Evolutionary conservation across 148 eudicot genomes (phyloP).

Genomic region (Camellia japonica): DNA sequence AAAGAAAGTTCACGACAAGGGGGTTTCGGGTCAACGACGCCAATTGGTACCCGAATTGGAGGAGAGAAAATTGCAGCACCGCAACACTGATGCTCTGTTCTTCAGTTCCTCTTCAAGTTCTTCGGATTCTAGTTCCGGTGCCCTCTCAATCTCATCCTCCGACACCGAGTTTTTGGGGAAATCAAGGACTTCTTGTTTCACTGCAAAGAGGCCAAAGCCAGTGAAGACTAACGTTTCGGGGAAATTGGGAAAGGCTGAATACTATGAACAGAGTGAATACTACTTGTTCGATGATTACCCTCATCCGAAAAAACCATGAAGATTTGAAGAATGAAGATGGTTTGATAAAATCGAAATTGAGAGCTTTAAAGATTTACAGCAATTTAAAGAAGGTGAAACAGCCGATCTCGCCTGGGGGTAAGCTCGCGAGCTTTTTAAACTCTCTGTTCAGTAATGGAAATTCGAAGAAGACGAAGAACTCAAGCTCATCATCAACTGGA

Average conservation of each 20-base stretch:
- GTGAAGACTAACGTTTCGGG: constrained; percentile 28
- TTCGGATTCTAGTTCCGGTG: constrained; percentile 49
- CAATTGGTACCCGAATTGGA: constrained; percentile 11
- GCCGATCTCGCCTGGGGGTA: constrained; percentile 77
- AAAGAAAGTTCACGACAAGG: constrained; percentile 30
- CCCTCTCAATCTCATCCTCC: constrained; percentile 50
- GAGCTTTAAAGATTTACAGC: constrained; percentile 55
- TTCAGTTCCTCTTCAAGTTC: constrained; percentile 50
- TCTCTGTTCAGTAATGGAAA: constrained; percentile 42
- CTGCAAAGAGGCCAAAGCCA: constrained; percentile 38
- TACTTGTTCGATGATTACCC: constrained; percentile 21
- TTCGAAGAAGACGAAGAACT: constrained; percentile 24
- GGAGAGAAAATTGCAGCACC: not conserved
- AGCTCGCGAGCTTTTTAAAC: constrained; percentile 56
- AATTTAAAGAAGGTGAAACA: constrained; percentile 70
- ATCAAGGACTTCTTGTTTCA: constrained; percentile 29
- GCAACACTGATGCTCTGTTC: constrained; percentile 34
- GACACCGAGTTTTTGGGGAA: constrained; percentile 48
- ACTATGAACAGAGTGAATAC: constrained; percentile 15
- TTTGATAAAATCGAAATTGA: constrained; percentile 40
- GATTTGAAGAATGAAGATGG: constrained; percentile 7
- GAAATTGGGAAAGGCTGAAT: constrained; percentile 3
- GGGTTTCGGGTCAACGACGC: not conserved
- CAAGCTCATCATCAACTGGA: not conserved
- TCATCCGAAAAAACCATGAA: not conserved